phyloP scores from a whole-genome alignment of 2,329 filamentous ascomycete species.

The Xylariaceae sp. region DNA sequence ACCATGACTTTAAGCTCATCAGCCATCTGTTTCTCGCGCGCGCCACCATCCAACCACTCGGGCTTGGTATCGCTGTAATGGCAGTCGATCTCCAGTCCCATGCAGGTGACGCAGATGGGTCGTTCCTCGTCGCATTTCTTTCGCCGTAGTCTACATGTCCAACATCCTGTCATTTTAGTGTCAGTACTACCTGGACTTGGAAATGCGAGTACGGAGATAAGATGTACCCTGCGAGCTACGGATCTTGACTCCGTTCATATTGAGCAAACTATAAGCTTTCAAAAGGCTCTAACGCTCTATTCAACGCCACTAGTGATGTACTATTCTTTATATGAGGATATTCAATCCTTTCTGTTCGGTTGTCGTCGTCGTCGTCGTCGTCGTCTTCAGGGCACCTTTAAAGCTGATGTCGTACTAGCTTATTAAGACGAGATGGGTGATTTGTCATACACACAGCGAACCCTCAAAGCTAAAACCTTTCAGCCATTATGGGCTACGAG shows the following conservation, averaged over 20 bases:
- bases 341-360: neutral
- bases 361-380: neutral
- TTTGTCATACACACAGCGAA: constrained; percentile 9
- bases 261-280: neutral
- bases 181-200: no score
- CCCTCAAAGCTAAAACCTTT: no score
- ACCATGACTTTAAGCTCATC: constrained; percentile 60
- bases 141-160: constrained; percentile 51
- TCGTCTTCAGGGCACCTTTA: no score
- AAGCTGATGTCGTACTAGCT: no score
- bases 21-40: constrained; percentile 46
- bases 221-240: constrained; percentile 29
- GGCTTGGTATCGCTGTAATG: constrained; percentile 45
- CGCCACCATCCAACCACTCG: constrained; percentile 48
- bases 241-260: constrained; percentile 25
- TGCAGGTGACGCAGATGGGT: constrained; percentile 47
- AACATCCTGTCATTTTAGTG: constrained; percentile 39
- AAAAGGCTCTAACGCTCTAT: neutral
- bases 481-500: no score
- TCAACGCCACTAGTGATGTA: neutral
- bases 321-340: neutral
- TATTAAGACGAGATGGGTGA: no score
- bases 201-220: neutral
- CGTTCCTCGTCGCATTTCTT: constrained; percentile 52
- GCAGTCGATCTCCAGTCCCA: constrained; percentile 48